A percentile compares a stretch with the other conserved stretches of the same genome.
Conservation (phyloP, 2,329 filamentous ascomycete genomes). For the Phialophora tarda region DNA sequence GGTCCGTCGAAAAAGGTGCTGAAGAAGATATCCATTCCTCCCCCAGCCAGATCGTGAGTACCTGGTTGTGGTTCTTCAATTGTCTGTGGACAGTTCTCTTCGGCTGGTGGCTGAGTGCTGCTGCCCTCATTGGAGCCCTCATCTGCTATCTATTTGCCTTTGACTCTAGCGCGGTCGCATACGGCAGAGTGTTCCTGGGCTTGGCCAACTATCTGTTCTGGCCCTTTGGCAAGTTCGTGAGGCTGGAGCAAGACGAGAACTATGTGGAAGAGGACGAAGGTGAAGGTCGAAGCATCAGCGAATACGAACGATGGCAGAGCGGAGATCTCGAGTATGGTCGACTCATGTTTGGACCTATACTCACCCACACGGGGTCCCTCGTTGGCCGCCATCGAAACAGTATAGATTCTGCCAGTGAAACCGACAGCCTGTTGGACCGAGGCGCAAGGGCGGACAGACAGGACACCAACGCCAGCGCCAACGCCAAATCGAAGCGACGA, state of each 20-base stretch:
- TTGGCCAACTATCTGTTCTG: constrained; percentile 88
- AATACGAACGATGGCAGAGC: constrained; percentile 99
- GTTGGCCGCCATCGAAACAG: constrained; percentile 86
- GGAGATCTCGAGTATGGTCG: constrained; percentile 95
- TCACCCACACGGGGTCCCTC: constrained; percentile 69
- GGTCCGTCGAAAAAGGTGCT: constrained; percentile 93
- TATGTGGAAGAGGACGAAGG: constrained; percentile 94
- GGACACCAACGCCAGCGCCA: constrained; percentile 46
- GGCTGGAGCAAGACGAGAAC: constrained; percentile 88
- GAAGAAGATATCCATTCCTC: constrained; percentile 97
- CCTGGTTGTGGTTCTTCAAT: constrained; percentile 86
- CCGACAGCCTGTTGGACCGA: constrained; percentile 82
- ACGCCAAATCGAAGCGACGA: constrained; percentile 70
- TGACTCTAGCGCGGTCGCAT: constrained; percentile 78
- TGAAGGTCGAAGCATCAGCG: constrained; percentile 94
- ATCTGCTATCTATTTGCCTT: constrained; percentile 81
- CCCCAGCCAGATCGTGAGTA: constrained; percentile 83
- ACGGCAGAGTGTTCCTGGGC: constrained; percentile 83
- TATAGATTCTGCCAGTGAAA: constrained; percentile 86
- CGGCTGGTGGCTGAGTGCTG: constrained; percentile 90
- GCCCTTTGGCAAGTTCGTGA: constrained; percentile 95
- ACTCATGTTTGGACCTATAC: constrained; percentile 87
- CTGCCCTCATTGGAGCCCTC: constrained; percentile 74
- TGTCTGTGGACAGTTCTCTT: constrained; percentile 87
- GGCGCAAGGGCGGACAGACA: constrained; percentile 59